Conservation (phyloP, 495 filamentous ascomycete species). For the Aspergillus leporis region DNA sequence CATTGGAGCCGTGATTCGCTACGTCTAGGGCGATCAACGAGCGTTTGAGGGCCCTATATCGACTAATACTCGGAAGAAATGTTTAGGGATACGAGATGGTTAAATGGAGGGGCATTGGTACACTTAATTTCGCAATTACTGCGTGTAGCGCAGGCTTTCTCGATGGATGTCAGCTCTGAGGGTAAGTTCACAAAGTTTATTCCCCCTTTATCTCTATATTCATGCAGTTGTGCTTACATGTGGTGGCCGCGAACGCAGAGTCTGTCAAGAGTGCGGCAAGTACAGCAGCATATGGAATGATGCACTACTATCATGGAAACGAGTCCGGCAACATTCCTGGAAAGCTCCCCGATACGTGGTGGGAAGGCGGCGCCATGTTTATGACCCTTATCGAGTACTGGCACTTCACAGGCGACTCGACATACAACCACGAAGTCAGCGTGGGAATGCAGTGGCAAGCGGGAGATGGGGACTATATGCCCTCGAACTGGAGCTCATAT, state of each 20-base stretch:
- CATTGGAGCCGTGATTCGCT: not conserved
- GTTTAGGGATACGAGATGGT: not conserved
- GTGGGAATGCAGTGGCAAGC: slow-evolving; percentile 60
- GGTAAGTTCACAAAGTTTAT: not conserved
- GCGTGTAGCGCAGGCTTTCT: not conserved
- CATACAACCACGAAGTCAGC: slow-evolving; percentile 57
- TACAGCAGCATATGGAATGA: slow-evolving; percentile 59
- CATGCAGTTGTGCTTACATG: not conserved
- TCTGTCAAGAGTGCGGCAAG: slow-evolving; percentile 63
- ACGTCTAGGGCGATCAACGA: not conserved
- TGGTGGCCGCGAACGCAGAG: slow-evolving; percentile 41
- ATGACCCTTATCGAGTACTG: slow-evolving; percentile 70
- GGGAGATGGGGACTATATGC: slow-evolving; percentile 61
- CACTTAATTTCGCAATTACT: not conserved
- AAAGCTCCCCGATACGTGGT: slow-evolving; percentile 57
- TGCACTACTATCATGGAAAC: slow-evolving; percentile 63
- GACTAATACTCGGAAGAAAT: not conserved
- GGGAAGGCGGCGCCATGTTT: slow-evolving; percentile 69
- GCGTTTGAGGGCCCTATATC: not conserved
- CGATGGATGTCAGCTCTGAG: slow-evolving; percentile 1
- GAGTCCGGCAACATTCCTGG: slow-evolving; percentile 58
- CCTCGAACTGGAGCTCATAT: slow-evolving; percentile 53
- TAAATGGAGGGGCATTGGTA: not conserved
- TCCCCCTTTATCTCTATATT: not conserved
- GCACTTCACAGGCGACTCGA: slow-evolving; percentile 61